A percentile compares a stretch with the other conserved stretches of the same genome.
phyloP scores from a whole-genome alignment of 257 asterid species.

The Solanum sparsipilum region DNA sequence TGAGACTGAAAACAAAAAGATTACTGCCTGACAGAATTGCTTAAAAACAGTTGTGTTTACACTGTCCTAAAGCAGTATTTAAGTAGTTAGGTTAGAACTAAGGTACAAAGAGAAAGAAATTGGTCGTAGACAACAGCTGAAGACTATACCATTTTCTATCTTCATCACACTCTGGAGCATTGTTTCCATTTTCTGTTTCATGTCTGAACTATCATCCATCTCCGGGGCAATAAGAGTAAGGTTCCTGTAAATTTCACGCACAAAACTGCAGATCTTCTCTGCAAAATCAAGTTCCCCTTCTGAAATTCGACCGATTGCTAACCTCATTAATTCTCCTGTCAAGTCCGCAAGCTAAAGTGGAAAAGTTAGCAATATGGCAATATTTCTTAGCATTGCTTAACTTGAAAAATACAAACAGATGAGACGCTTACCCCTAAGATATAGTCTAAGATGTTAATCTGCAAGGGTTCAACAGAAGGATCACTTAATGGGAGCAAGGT shows the following conservation, averaged over 20 bases:
- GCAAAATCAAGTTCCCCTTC: slow-evolving; percentile 89
- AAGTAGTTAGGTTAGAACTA: neutral
- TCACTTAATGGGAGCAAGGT: slow-evolving; percentile 46
- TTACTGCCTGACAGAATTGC: neutral
- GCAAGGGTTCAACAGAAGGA: slow-evolving; percentile 78
- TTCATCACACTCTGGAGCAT: slow-evolving; percentile 95
- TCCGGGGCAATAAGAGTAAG: slow-evolving; percentile 62
- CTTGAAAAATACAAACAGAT: neutral
- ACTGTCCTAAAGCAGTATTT: neutral
- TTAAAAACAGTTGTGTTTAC: neutral
- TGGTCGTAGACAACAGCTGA: neutral
- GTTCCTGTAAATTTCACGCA: slow-evolving; percentile 75
- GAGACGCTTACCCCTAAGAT: slow-evolving; percentile 64
- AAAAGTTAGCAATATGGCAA: slow-evolving; percentile 1
- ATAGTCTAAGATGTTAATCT: slow-evolving; percentile 76
- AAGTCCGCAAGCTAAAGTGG: slow-evolving; percentile 77
- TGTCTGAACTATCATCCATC: slow-evolving; percentile 72
- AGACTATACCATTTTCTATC: slow-evolving; percentile 67
- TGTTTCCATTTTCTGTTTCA: slow-evolving; percentile 82
- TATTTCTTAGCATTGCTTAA: neutral
- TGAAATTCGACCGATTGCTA: slow-evolving; percentile 93
- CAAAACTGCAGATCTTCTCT: slow-evolving; percentile 69
- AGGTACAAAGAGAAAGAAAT: neutral
- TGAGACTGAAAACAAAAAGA: neutral
- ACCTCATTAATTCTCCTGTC: slow-evolving; percentile 94